These are phyloP conservation scores for Ampelocalamus luodianensis DNA, from an alignment of 176 grass and related monocot genomes.

Conservation along the genomic window DNA sequence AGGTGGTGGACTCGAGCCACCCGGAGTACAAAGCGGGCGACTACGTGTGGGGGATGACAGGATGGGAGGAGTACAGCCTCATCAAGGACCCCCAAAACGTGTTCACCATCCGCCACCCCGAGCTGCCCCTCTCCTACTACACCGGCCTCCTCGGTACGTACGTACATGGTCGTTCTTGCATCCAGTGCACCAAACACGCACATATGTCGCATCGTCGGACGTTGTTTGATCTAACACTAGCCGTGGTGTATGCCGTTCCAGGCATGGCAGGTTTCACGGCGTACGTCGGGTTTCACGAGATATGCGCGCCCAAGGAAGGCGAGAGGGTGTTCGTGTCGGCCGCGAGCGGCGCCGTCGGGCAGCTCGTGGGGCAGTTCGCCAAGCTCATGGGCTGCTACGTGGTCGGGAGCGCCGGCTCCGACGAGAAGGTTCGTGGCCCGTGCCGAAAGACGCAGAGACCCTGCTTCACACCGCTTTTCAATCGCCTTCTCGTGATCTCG, in stretches of 20 bases:
- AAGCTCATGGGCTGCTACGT: constrained; percentile 73
- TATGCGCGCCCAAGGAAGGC: constrained; percentile 62
- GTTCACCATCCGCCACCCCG: neutral
- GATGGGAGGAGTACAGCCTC: constrained; percentile 66
- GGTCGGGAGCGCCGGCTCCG: constrained; percentile 69
- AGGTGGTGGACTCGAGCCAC: constrained; percentile 39
- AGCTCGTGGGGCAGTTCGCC: constrained; percentile 82
- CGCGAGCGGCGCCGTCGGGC: constrained; percentile 70
- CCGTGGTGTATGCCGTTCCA: too few relatives aligned
- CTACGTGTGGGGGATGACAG: constrained; percentile 45
- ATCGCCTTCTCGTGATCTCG: too few relatives aligned
- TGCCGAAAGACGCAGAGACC: too few relatives aligned
- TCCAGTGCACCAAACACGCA: too few relatives aligned
- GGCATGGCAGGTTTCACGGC: constrained; percentile 77
- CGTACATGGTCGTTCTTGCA: too few relatives aligned
- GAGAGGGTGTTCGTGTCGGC: constrained; percentile 70
- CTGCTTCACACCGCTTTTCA: too few relatives aligned
- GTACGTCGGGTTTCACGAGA: constrained; percentile 77
- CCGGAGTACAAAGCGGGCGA: too few relatives aligned
- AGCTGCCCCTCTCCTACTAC: constrained; percentile 53
- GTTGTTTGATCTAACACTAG: too few relatives aligned
- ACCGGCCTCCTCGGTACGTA: constrained; percentile 44
- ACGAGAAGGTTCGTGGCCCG: constrained; percentile 56
- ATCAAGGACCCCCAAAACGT: neutral
- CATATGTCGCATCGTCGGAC: too few relatives aligned